Evolutionary conservation across 805 yeast species (phyloP).

Genomic region (Barnettozyma californica): DNA sequence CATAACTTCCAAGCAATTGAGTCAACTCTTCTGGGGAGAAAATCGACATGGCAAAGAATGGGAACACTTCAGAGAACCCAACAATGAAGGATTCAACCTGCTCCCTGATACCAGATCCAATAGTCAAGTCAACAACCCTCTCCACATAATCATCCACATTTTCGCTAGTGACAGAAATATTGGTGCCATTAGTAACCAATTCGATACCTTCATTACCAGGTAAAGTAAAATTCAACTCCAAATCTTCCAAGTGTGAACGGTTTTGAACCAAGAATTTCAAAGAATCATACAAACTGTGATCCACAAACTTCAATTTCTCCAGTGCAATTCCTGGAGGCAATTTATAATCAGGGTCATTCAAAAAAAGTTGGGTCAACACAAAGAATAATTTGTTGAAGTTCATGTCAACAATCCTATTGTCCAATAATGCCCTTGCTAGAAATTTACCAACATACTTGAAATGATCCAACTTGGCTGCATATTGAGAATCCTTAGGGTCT

Average conservation of each 20-base stretch:
- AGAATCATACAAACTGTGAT: constrained; percentile 53
- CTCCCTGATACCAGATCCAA: constrained; percentile 55
- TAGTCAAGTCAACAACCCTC: constrained; percentile 49
- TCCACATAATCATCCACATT: constrained; percentile 58
- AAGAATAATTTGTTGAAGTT: constrained; percentile 70
- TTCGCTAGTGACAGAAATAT: constrained; percentile 39
- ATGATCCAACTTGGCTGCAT: constrained; percentile 39
- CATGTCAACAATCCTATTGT: constrained; percentile 83
- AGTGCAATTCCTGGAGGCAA: constrained; percentile 6
- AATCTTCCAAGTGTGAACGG: constrained; percentile 39
- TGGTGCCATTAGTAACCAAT: constrained; percentile 51
- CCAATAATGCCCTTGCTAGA: constrained; percentile 80
- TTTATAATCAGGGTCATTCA: constrained; percentile 13
- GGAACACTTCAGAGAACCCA: constrained; percentile 83
- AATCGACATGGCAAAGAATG: constrained; percentile 62
- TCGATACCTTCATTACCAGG: constrained; percentile 72
- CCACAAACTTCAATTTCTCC: constrained; percentile 43
- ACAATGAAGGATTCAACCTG: constrained; percentile 67
- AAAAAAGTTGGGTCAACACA: constrained; percentile 41
- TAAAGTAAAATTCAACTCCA: constrained; percentile 60
- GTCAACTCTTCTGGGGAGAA: constrained; percentile 73
- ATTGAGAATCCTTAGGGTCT: constrained; percentile 27
- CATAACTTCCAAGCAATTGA: constrained; percentile 65
- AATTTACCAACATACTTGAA: constrained; percentile 75
- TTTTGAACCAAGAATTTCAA: constrained; percentile 44